Base-by-base conservation (phyloP, 2,329 filamentous ascomycete species). In the Pseudogymnoascus pannorum region DNA sequence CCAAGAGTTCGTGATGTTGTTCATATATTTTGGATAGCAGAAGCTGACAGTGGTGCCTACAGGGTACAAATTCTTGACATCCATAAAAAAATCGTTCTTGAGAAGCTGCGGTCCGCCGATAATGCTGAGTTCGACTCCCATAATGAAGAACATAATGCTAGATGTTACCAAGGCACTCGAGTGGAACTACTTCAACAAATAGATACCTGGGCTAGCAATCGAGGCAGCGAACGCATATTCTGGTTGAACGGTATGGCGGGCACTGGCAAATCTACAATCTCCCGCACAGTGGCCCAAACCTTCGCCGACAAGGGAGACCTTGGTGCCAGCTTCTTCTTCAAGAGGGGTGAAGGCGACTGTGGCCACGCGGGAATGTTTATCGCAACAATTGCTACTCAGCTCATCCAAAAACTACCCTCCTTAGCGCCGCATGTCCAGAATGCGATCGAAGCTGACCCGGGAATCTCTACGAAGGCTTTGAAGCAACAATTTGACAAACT, bases 211-310 rank as follows among this genome's bases (percentile, higher is more conserved):
- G 65, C 62, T 2, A 58, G 67, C 1, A 60, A 69, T 12, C 61
- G 61, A 4, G 11, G 64, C 4, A 40, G 60, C 16, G 61, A 72
- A 31, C 16, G 64, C 14, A 68, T 76, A 2, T 74, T 74, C 61
- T 76, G 71, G 74, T 67, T 77, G 1, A 72, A 71, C 7, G 74
- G 74, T 2, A 73, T 75, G 69, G 72, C 71, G 1, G 73, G 73
- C 22, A 72, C 70, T 7, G 68, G 70, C 26, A 72, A 72, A 59
- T 72, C 72, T 2, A 75, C 72, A 1, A 70, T 75, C 58, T 67
- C 73, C 26, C 68, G 71, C n/a, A 75, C 71, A 8, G 60, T 76
- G 14, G 70, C 73, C 29, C 63, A 63, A n/a, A 61, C 12, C 4
- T 59, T 70, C 26, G 61, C 62, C 11, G 60, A 67, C 2, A 62